Percentiles rank a stretch among this genome's conserved stretches.
These are phyloP conservation scores for Lantana camara DNA, from an alignment of 257 asterid genomes.

Conservation along the genomic window DNA sequence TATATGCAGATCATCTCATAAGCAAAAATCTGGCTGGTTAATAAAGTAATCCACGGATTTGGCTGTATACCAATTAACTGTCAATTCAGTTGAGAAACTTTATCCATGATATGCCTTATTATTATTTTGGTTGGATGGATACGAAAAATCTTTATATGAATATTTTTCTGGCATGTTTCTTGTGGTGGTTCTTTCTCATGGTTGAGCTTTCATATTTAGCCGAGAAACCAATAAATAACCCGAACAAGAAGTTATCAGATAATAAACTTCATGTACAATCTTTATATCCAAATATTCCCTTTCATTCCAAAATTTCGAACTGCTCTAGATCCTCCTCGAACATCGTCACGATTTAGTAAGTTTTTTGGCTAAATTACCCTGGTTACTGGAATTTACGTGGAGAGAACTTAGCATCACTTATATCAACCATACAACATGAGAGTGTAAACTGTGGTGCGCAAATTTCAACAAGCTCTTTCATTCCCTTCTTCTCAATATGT, in stretches of 20 bases:
- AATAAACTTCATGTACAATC: background rate
- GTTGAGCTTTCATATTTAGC: background rate
- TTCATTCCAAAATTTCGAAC: background rate
- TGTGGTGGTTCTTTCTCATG: background rate
- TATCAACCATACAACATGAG: slow-evolving; percentile 2
- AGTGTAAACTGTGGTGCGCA: background rate
- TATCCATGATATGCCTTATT: background rate
- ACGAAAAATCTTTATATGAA: background rate
- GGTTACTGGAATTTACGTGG: slow-evolving; percentile 3
- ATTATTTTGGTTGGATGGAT: background rate
- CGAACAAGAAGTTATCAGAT: background rate
- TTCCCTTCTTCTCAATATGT: background rate
- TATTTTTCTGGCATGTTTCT: background rate
- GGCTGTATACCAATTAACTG: slow-evolving; percentile 2
- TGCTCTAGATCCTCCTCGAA: background rate
- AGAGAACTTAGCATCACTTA: background rate
- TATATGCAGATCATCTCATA: slow-evolving; percentile 1
- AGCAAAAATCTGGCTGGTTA: background rate
- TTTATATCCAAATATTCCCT: background rate
- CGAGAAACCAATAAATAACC: background rate
- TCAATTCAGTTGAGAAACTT: no score
- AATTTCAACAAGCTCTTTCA: background rate
- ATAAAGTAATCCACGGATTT: background rate
- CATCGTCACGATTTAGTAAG: background rate
- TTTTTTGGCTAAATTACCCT: background rate